Conservation (phyloP, 139 green algal genomes). For the Picochlorum sp. region DNA sequence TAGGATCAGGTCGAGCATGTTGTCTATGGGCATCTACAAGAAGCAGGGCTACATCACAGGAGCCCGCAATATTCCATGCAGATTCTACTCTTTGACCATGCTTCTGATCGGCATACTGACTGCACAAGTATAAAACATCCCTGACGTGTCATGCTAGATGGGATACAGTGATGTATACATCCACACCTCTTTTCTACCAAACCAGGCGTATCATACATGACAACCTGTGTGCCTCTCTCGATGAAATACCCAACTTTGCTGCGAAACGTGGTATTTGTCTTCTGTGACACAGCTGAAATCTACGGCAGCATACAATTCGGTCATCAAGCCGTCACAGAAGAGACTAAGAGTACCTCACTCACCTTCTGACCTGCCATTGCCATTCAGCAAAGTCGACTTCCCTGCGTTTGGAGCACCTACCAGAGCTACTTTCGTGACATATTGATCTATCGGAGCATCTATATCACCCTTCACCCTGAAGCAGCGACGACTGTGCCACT, state of each 20-base stretch:
- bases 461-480: no score
- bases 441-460: no score
- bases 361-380: constrained; percentile 49
- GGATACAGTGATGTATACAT: constrained; percentile 2
- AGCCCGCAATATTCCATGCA: constrained; percentile 44
- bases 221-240: constrained; percentile 27
- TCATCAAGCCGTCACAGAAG: no score
- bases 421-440: constrained; percentile 43
- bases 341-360: not conserved
- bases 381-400: constrained; percentile 80
- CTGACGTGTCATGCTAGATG: not conserved
- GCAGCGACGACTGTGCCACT: no score
- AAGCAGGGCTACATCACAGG: constrained; percentile 56
- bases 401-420: constrained; percentile 76
- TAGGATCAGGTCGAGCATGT: constrained; percentile 32
- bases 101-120: constrained; percentile 2
- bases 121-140: not conserved
- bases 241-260: constrained; percentile 54
- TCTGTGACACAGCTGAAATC: constrained; percentile 66
- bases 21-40: constrained; percentile 59
- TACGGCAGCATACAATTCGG: not conserved
- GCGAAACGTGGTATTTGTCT: constrained; percentile 69
- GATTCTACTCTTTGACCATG: constrained; percentile 40
- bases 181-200: constrained; percentile 36
- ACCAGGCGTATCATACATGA: constrained; percentile 65